These are phyloP conservation scores for Camellia japonica DNA, from an alignment of 148 eudicot genomes.

Conservation along the genomic window DNA sequence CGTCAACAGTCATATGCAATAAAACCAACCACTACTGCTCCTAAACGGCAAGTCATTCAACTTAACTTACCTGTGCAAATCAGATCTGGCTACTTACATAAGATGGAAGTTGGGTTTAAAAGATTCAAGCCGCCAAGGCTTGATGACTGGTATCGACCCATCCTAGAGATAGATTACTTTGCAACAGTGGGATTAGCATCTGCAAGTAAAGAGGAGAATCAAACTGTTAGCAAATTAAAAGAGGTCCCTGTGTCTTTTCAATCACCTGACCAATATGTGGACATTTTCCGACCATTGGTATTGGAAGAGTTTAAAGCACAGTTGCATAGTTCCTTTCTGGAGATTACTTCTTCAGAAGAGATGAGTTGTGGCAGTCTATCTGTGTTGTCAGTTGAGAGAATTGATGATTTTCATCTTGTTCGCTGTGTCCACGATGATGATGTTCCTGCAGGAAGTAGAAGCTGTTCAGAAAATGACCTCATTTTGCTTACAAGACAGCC, in stretches of 20 bases:
- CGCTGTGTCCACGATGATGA: constrained; percentile 76
- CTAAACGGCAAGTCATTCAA: constrained; percentile 88
- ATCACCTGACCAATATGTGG: constrained; percentile 76
- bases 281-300: constrained; percentile 81
- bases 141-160: constrained; percentile 90
- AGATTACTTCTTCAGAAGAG: constrained; percentile 69
- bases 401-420: constrained; percentile 96
- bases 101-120: constrained; percentile 49
- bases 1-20: constrained; percentile 41
- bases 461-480: constrained; percentile 77
- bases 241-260: constrained; percentile 84
- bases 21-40: constrained; percentile 45
- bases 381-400: constrained; percentile 88
- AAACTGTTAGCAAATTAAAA: constrained; percentile 49
- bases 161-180: constrained; percentile 83
- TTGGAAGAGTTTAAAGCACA: constrained; percentile 99
- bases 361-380: constrained; percentile 78
- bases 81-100: constrained; percentile 50
- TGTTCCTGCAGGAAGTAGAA: constrained; percentile 44
- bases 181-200: constrained; percentile 73
- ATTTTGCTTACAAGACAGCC: constrained; percentile 79
- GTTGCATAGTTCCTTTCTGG: constrained; percentile 70
- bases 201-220: constrained; percentile 42
- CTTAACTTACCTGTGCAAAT: constrained; percentile 57
- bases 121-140: constrained; percentile 77